Conservation (phyloP, 2,329 filamentous ascomycete species). For the Fusarium beomiforme region DNA sequence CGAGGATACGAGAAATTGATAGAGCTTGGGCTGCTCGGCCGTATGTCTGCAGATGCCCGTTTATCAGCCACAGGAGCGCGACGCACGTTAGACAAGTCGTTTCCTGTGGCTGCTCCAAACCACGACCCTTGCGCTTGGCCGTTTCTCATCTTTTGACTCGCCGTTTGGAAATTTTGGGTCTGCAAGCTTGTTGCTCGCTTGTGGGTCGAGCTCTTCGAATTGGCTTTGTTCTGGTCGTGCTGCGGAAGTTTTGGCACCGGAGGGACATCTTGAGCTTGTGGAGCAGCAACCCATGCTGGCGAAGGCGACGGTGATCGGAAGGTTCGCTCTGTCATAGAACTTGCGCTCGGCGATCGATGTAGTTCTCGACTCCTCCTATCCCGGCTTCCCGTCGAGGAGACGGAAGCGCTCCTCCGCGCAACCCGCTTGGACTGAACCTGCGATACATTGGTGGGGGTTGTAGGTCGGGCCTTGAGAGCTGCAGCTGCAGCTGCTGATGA, state of each 20-base stretch:
- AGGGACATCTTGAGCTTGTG: slow-evolving; percentile 63
- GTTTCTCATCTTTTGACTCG: slow-evolving; percentile 61
- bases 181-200: slow-evolving; percentile 56
- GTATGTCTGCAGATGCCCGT: slow-evolving; percentile 46
- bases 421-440: slow-evolving; percentile 91
- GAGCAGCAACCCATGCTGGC: slow-evolving; percentile 58
- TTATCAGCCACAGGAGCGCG: slow-evolving; percentile 53
- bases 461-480: slow-evolving; percentile 81
- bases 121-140: slow-evolving; percentile 56
- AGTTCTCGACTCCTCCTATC: slow-evolving; percentile 59
- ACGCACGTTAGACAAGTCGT: slow-evolving; percentile 57
- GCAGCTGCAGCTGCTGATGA: slow-evolving; percentile 89
- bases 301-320: slow-evolving; percentile 85
- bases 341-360: slow-evolving; percentile 73
- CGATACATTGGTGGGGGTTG: slow-evolving; percentile 80
- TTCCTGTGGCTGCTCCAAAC: slow-evolving; percentile 58
- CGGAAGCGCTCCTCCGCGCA: slow-evolving; percentile 75
- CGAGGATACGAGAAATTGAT: slow-evolving; percentile 70
- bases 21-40: slow-evolving; percentile 59
- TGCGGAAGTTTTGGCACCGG: slow-evolving; percentile 80
- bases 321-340: slow-evolving; percentile 89
- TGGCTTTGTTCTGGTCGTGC: slow-evolving; percentile 46
- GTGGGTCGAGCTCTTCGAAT: slow-evolving; percentile 45
- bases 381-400: slow-evolving; percentile 71
- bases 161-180: slow-evolving; percentile 61